phyloP scores from a whole-genome alignment of 2,329 filamentous ascomycete species.

The Phialophora expanda region DNA sequence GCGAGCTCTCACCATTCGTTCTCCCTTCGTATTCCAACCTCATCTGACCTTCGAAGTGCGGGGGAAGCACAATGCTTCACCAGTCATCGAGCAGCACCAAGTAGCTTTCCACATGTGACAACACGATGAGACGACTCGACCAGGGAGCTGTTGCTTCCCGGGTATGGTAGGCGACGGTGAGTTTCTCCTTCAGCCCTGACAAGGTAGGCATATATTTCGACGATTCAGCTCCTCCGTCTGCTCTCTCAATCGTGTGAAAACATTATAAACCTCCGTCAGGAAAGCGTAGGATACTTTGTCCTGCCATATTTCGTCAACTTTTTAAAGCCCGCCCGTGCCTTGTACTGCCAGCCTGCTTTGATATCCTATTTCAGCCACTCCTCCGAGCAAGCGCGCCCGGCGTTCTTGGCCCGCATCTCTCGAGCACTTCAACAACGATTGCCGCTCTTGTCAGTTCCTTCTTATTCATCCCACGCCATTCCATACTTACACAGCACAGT shows the following conservation, averaged over 20 bases:
- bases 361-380: not conserved
- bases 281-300: no score
- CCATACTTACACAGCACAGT: not conserved
- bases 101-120: conserved; percentile 2
- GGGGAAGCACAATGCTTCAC: not conserved
- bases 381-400: not conserved
- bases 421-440: not conserved
- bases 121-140: not conserved
- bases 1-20: not conserved
- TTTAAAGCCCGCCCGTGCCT: no score
- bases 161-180: conserved; percentile 15
- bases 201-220: conserved; percentile 3
- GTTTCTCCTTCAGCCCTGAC: conserved; percentile 5
- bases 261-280: not conserved
- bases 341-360: no score
- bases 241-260: not conserved
- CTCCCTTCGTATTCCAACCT: not conserved
- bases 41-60: conserved; percentile 8
- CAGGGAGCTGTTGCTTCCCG: not conserved
- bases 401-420: not conserved
- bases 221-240: not conserved
- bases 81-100: conserved; percentile 4
- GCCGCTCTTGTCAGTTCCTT: not conserved
- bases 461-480: conserved; percentile 10
- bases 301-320: no score